phyloP scores from a whole-genome alignment of 345 rosid genomes.

The Bruguiera sexangula region DNA sequence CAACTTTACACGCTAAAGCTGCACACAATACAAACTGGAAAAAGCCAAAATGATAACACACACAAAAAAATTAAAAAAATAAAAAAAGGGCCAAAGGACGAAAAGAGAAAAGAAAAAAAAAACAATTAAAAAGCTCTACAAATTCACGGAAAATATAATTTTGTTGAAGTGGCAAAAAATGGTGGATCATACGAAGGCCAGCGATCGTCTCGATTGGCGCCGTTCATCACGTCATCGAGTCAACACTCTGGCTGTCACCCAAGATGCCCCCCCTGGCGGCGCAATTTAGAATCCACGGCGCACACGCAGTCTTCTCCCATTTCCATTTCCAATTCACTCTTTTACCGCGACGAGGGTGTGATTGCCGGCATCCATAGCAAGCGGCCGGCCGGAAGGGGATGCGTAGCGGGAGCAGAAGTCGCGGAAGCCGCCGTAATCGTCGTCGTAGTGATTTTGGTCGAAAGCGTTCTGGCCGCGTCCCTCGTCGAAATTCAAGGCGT shows the following conservation, averaged over 20 bases:
- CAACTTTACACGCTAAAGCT: background rate
- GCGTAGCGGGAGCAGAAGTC: slow-evolving; percentile 24
- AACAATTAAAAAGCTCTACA: no score
- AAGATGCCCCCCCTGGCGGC: background rate
- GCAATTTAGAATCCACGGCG: background rate
- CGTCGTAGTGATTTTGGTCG: background rate
- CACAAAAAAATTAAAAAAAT: no score
- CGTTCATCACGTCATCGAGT: slow-evolving; percentile 1
- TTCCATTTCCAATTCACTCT: slow-evolving; percentile 7
- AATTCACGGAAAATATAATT: no score
- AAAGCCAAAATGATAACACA: no score
- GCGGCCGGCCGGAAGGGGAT: slow-evolving; percentile 8
- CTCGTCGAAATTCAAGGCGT: slow-evolving; percentile 82
- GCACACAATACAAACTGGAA: no score
- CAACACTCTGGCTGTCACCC: slow-evolving; percentile 14
- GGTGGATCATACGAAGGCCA: no score
- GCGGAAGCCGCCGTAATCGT: slow-evolving; percentile 14
- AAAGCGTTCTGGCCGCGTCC: slow-evolving; percentile 20
- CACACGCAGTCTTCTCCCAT: background rate
- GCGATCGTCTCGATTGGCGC: no score
- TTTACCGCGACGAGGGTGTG: slow-evolving; percentile 18
- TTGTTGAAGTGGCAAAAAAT: no score
- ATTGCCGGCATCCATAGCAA: background rate
- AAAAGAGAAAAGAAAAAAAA: no score
- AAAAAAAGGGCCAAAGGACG: no score